phyloP scores from a whole-genome alignment of 23 red algal genomes.

The Agarophyton chilense region DNA sequence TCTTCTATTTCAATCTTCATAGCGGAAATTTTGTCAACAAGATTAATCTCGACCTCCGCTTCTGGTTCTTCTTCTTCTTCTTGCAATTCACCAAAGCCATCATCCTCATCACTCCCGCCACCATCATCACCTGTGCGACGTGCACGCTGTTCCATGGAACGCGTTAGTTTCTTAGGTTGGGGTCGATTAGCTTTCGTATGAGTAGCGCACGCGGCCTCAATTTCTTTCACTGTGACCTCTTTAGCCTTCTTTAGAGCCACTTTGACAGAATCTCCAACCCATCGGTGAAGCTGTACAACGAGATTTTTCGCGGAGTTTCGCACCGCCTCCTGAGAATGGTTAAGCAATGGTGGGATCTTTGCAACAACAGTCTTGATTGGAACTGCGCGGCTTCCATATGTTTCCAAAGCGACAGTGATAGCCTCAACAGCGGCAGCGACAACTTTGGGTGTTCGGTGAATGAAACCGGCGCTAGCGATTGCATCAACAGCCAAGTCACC shows the following conservation, averaged over 20 bases:
- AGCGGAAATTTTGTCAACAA: conserved; percentile 59
- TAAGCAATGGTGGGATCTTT: conserved; percentile 80
- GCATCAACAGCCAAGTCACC: conserved; percentile 75
- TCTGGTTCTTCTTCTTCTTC: conserved; percentile 55
- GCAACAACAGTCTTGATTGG: conserved; percentile 67
- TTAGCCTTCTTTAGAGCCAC: conserved; percentile 52
- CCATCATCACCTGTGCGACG: conserved; percentile 28
- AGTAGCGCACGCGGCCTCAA: conserved; percentile 75
- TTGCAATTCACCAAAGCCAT: conserved; percentile 54
- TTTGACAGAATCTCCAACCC: conserved; percentile 67
- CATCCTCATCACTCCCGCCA: conserved; percentile 40
- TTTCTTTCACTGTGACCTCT: conserved; percentile 84
- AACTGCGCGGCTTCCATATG: conserved; percentile 63
- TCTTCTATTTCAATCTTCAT: conserved; percentile 68
- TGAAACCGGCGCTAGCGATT: conserved; percentile 67
- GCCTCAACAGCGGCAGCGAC: conserved; percentile 75
- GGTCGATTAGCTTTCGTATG: conserved; percentile 55
- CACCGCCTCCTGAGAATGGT: conserved; percentile 86
- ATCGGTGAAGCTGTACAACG: conserved; percentile 84
- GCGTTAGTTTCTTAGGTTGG: conserved; percentile 57
- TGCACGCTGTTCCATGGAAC: conserved; percentile 68
- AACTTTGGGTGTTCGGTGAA: conserved; percentile 88
- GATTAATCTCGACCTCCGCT: conserved; percentile 68
- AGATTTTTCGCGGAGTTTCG: conserved; percentile 88
- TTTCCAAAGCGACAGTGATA: conserved; percentile 63